Evolutionary conservation across 345 rosid genomes (phyloP), one percentile per base, ranked within the genome.

Genomic region (Pseudoturritis turrita): DNA sequence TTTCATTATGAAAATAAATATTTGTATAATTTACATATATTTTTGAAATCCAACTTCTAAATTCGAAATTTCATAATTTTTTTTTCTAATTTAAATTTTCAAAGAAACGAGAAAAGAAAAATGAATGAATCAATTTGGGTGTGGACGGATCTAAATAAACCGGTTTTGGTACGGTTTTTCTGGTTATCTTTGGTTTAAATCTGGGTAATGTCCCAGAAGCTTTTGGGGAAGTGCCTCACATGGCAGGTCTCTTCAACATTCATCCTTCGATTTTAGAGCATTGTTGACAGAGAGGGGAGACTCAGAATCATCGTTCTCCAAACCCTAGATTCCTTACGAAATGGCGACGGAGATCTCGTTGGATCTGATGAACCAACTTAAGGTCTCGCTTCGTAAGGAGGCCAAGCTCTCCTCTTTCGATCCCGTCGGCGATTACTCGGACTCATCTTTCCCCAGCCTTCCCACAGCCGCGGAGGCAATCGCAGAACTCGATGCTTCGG

Each of bases 301-400:
- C 57, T 44, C 50, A 18, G 14, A 74, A 49, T 47, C 52, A 17
- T 46, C 21, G 9, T 46, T 5, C 25, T 22, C 3, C 9, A 40
- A 63, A 62, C 47, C 45, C 36, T 61, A 69, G 70, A 35, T 72
- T 26, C 67, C 67, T 66, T 33, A 45, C 44, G 17, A 58, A 81
- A 89, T 89, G 97, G 70, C 85, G 53, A 57, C 77, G 62, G 86
- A 81, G 71, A 80, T 85, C 53, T 90, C 97, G 1, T 23, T 63
- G 74, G 89, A 88, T 74, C 77, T 78, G 68, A 85, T 94, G 12
- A 78, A 74, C 57, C 69, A 75, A 53, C 80, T 94, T 12, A 85
- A 84, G 79, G 66, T 79, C 80, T 85, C 88, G 14, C 89, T 89
- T 18, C 96, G 96, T 0, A 75, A 72, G 4, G 87, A 87, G 43